Conservation (phyloP, 106 monocot species). For the Dioscorea zingiberensis region DNA sequence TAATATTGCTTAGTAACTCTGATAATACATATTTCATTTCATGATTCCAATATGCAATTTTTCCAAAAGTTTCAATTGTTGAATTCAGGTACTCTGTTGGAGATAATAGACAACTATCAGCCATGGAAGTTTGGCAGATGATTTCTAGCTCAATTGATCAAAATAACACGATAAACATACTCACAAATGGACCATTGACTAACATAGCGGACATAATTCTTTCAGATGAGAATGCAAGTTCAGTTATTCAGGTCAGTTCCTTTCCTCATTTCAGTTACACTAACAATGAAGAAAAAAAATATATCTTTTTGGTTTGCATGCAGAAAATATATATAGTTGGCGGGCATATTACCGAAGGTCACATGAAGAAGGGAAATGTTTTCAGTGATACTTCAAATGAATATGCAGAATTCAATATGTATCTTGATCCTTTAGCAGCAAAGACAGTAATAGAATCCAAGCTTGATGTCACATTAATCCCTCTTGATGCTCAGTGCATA, state of each 20-base stretch:
- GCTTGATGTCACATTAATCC: constrained; percentile 60
- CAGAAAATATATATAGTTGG: constrained; percentile 78
- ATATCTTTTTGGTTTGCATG: constrained; percentile 5
- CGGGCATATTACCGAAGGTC: constrained; percentile 39
- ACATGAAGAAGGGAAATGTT: constrained; percentile 53
- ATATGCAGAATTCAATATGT: constrained; percentile 86
- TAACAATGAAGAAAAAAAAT: background rate
- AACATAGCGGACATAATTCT: constrained; percentile 73
- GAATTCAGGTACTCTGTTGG: too few species aligned
- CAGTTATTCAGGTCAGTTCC: constrained; percentile 53
- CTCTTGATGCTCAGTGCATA: constrained; percentile 53
- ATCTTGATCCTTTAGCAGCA: constrained; percentile 83
- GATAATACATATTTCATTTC: too few species aligned
- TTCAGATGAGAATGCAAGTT: constrained; percentile 44
- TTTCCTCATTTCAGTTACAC: background rate
- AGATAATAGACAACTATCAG: constrained; percentile 43
- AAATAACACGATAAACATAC: constrained; percentile 47
- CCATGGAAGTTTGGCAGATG: constrained; percentile 65
- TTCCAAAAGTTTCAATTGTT: too few species aligned
- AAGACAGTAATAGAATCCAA: constrained; percentile 58
- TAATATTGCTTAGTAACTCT: background rate
- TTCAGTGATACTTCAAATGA: constrained; percentile 63
- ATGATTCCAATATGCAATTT: too few species aligned
- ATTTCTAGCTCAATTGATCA: constrained; percentile 22
- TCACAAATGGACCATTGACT: constrained; percentile 88